Conservation (phyloP, 352 stramenopile genomes). For the Globisporangium cystogenes region DNA sequence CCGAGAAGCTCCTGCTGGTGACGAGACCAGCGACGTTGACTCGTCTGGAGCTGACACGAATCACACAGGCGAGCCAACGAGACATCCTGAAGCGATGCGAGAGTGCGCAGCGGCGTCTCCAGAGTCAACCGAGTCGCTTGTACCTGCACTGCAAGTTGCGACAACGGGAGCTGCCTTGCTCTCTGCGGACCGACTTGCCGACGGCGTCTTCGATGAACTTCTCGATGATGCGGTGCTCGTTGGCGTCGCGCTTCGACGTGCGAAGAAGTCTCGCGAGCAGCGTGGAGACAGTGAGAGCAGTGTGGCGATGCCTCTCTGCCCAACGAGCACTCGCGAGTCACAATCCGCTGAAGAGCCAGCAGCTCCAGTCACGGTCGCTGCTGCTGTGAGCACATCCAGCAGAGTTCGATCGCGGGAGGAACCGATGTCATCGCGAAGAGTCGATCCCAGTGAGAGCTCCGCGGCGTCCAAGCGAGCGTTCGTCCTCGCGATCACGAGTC, state of each 20-base stretch:
- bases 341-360: too few relatives aligned
- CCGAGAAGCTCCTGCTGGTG: neutral
- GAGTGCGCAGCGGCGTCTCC: too few relatives aligned
- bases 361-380: too few relatives aligned
- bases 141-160: too few relatives aligned
- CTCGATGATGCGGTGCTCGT: neutral
- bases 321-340: too few relatives aligned
- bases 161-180: neutral
- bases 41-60: constrained; percentile 10
- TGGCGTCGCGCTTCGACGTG: neutral
- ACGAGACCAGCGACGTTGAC: constrained; percentile 7
- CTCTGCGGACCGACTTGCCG: neutral
- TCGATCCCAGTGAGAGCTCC: neutral
- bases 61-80: neutral
- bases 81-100: too few relatives aligned
- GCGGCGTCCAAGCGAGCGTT: neutral
- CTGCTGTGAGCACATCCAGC: neutral
- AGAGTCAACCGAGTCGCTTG: neutral
- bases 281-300: neutral
- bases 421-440: neutral
- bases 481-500: neutral
- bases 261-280: neutral
- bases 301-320: neutral
- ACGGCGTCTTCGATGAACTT: constrained; percentile 6
- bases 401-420: neutral